A percentile compares a stretch with the other conserved stretches of the same genome.
These are phyloP conservation scores for Anisogramma anomala DNA, from an alignment of 2,329 filamentous ascomycete species.

Conservation along the genomic window DNA sequence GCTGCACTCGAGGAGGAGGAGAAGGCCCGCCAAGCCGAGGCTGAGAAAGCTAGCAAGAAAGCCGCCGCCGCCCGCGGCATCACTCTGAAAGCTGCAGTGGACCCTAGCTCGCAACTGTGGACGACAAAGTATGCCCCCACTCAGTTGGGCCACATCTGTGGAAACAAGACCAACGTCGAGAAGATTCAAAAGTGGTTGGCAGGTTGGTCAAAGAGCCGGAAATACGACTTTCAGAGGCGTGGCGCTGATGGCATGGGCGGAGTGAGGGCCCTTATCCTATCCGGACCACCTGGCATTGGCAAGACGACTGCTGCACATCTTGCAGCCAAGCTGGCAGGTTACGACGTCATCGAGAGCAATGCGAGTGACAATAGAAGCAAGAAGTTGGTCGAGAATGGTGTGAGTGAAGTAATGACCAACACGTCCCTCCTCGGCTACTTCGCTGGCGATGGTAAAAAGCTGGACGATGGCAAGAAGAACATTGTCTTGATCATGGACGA, in stretches of 20 bases:
- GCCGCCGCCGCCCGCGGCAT: constrained; percentile 33
- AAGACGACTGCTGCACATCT: constrained; percentile 96
- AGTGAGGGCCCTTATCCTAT: constrained; percentile 84
- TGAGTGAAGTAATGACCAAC: constrained; percentile 87
- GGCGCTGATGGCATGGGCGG: constrained; percentile 76
- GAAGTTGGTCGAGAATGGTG: constrained; percentile 77
- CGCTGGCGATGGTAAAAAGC: constrained; percentile 66
- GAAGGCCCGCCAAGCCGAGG: constrained; percentile 41
- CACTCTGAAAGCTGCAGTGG: constrained; percentile 23
- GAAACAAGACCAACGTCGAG: constrained; percentile 84
- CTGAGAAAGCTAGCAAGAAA: constrained; percentile 44
- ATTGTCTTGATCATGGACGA: constrained; percentile 97
- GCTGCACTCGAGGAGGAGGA: constrained; percentile 81
- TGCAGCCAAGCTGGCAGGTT: constrained; percentile 83
- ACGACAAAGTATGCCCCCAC: constrained; percentile 92
- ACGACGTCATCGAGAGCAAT: constrained; percentile 88
- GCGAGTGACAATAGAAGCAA: constrained; percentile 94
- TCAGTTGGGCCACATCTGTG: constrained; percentile 76
- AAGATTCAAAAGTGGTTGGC: constrained; percentile 81
- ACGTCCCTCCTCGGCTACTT: constrained; percentile 89
- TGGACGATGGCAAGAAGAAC: constrained; percentile 77
- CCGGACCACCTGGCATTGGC: constrained; percentile 89
- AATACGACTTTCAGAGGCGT: constrained; percentile 67
- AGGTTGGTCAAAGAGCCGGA: constrained; percentile 67
- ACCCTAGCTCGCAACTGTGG: constrained; percentile 60